Evolutionary conservation across 2,329 filamentous ascomycete genomes (phyloP), one percentile per base, ranked within the genome.

Genomic region (Pyricularia pennisetigena): DNA sequence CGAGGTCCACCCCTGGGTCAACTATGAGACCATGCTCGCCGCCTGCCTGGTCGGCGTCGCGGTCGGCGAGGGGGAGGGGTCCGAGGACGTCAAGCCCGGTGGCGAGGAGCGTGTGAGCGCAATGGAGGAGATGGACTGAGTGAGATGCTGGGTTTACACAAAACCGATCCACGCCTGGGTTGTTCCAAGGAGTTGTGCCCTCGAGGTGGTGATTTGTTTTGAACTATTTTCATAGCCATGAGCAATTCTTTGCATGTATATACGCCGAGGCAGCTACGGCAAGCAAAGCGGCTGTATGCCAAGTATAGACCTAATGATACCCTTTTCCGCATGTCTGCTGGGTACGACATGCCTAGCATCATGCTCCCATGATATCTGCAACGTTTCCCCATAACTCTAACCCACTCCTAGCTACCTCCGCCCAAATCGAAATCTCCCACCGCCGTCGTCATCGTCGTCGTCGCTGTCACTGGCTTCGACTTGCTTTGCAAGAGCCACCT

Each of bases 1-100:
- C 9, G 86, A 90, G 78, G 81, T 90, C 9, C 88, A 91, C 74
- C 86, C 88, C 1, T 91, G 88, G 88, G 88, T 91, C 29, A 91
- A 90, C 76, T 90, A 88, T 74, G 88, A 90, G 78, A 86, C 86
- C 2, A 91, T 91, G 88, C 75, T 91, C 69, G 79, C 83, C 30
- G 83, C 83, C 5, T 90, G 88, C 74, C 76, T 90, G 69, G 79
- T 91, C 20, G 88, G 88, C 1, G 79, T 90, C 66, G 77, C 88
- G 68, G 87, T 90, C 6, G 83, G 85, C 0, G 88, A 90, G 74
- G 80, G 81, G 64, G 81, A 83, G 75, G 77, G 73, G 54, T 75
- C 79, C 67, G 77, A 74, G 7, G 71, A 71, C 26, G 69, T 69
- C 20, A 64, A 57, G 1, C 72, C 72, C 4, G 73, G 71, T 4